These are phyloP conservation scores for Nemania sp. DNA, from an alignment of 2,329 filamentous ascomycete species.

Conservation along the genomic window DNA sequence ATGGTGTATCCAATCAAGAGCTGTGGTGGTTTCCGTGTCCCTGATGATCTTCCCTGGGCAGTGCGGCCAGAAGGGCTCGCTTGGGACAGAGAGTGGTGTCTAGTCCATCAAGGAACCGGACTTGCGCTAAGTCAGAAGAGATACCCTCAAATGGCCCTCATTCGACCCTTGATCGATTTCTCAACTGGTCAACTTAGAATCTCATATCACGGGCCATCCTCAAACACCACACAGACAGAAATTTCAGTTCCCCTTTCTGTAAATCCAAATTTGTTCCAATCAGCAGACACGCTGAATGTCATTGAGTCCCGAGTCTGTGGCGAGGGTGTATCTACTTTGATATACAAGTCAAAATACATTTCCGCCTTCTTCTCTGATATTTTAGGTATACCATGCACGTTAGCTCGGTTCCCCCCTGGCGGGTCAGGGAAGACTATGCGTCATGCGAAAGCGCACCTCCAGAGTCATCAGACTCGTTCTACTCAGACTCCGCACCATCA, in stretches of 20 bases:
- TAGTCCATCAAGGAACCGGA: constrained; percentile 84
- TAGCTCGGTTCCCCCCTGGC: constrained; percentile 81
- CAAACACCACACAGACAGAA: constrained; percentile 32
- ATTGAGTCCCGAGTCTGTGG: constrained; percentile 77
- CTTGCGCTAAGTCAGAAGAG: constrained; percentile 86
- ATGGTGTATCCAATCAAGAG: constrained; percentile 93
- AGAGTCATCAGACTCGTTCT: constrained; percentile 55
- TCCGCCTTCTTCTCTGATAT: constrained; percentile 77
- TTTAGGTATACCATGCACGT: constrained; percentile 77
- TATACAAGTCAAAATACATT: constrained; percentile 69
- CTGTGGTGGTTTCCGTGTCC: constrained; percentile 78
- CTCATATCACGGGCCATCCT: constrained; percentile 47
- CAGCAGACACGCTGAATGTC: constrained; percentile 44
- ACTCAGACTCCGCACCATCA: constrained; percentile 59
- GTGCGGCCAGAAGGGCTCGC: constrained; percentile 80
- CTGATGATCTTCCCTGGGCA: constrained; percentile 69
- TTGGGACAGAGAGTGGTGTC: constrained; percentile 97
- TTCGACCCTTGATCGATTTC: constrained; percentile 77
- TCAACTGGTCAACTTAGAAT: constrained; percentile 67
- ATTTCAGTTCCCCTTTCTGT: constrained; percentile 68
- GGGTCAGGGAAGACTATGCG: constrained; percentile 63
- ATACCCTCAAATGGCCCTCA: constrained; percentile 83
- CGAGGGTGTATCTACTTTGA: constrained; percentile 71
- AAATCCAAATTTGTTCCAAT: constrained; percentile 62
- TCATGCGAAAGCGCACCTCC: constrained; percentile 72